Evolutionary conservation across 2,329 filamentous ascomycete genomes (phyloP), one percentile per base, ranked within the genome.

Genomic region (Xylaria sp.): DNA sequence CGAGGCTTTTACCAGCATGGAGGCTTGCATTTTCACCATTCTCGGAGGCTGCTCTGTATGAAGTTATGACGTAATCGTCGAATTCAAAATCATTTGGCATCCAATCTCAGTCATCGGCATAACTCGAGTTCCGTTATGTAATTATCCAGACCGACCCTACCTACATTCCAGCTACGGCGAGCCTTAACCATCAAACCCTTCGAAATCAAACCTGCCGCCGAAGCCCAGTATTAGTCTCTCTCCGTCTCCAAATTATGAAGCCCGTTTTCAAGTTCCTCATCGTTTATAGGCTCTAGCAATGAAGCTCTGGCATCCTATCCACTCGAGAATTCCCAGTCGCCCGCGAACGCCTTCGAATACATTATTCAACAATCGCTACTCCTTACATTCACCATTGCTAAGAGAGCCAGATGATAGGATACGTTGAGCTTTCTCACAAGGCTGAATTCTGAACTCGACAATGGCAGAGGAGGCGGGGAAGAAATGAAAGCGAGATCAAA

Each of bases 361-460:
- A n/a, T 5, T 4, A 46, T 10, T 25, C 15, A 34, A 15, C 41
- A 63, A 50, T 34, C 7, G 51, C 58, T 34, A 37, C 34, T 37
- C 34, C 1, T 37, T 37, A 8, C 7, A 37, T 37, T 37, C 8
- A 4, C 34, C 34, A 37, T 8, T 37, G 34, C 34, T 4, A 9
- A 37, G 34, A 34, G 32, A 37, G 1, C 7, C 83, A 58, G 86
- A 87, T 67, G 80, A 83, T 70, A 91, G 93, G 80, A 64, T 6
- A 37, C 7, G 25, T 5, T n/a, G 15, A 37, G 28, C 7, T 32
- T 5, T 72, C 74, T 41, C 4, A 8, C 3, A 13, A 39, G 52
- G 52, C 34, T n/a, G 15, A 23, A 10, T 13, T 20, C 28, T 20
- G 28, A 55, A 13, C 15, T 32, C 32, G 13, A n/a, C 28, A 28